Conservation (phyloP, 2,329 filamentous ascomycete genomes). For the Cladophialophora yegresii region DNA sequence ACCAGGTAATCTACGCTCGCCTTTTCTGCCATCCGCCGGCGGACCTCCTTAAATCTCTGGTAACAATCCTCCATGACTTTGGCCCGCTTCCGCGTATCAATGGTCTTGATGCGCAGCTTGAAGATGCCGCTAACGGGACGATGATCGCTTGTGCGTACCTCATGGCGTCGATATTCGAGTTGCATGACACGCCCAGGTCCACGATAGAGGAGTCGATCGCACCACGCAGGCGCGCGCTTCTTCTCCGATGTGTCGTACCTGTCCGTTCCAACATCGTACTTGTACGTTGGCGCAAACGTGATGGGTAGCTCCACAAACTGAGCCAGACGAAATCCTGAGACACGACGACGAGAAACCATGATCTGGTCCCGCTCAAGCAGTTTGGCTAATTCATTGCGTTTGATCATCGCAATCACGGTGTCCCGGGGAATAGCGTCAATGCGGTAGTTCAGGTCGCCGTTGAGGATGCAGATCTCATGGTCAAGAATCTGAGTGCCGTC, state of each 20-base stretch:
- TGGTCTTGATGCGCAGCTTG: slow-evolving; percentile 78
- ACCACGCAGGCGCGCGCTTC: slow-evolving; percentile 92
- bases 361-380: slow-evolving; percentile 92
- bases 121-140: slow-evolving; percentile 86
- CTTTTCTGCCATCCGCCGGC: slow-evolving; percentile 29
- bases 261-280: slow-evolving; percentile 95
- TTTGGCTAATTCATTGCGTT: slow-evolving; percentile 76
- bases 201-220: slow-evolving; percentile 86
- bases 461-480: slow-evolving; percentile 94
- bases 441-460: slow-evolving; percentile 96
- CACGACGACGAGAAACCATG: slow-evolving; percentile 81
- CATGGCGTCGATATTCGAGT: slow-evolving; percentile 82
- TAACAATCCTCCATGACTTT: slow-evolving; percentile 72
- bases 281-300: slow-evolving; percentile 93
- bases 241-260: slow-evolving; percentile 95
- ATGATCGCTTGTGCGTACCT: slow-evolving; percentile 89
- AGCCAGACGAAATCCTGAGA: slow-evolving; percentile 83
- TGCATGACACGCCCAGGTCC: slow-evolving; percentile 81
- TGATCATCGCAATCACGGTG: slow-evolving; percentile 82
- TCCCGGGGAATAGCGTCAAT: slow-evolving; percentile 97
- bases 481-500: slow-evolving; percentile 94
- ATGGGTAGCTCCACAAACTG: slow-evolving; percentile 91
- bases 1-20: slow-evolving; percentile 34
- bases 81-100: slow-evolving; percentile 67
- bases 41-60: slow-evolving; percentile 69